Conservation (phyloP, 257 asterid genomes). For the Solanum rostratum region DNA sequence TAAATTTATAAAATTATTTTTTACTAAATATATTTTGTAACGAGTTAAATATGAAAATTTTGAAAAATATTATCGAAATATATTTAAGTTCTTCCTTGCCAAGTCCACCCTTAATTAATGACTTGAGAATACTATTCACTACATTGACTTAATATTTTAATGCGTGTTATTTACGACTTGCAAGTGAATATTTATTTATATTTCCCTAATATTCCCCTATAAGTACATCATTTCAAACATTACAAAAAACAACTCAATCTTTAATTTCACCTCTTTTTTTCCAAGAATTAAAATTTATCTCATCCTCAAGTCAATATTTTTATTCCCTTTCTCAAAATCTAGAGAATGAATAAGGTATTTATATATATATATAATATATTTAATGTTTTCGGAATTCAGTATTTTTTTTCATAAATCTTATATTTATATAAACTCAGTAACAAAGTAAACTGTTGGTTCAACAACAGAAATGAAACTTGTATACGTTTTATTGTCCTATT, state of each 20-base stretch:
- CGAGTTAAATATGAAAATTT: neutral
- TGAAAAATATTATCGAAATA: neutral
- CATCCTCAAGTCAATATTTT: neutral
- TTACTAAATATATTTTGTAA: too few relatives aligned
- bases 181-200: neutral
- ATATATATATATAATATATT: neutral
- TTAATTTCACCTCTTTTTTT: neutral
- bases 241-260: neutral
- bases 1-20: too few relatives aligned
- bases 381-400: too few relatives aligned
- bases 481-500: neutral
- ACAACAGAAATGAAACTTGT: too few relatives aligned
- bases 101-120: neutral
- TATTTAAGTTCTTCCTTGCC: neutral
- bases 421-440: neutral
- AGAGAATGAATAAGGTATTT: neutral
- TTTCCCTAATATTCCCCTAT: neutral
- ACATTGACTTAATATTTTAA: neutral
- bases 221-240: neutral
- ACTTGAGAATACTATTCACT: neutral
- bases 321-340: neutral
- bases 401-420: neutral
- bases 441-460: neutral
- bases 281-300: neutral
- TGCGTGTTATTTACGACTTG: neutral